Percentiles rank a stretch among this genome's conserved stretches.
These are phyloP conservation scores for Vanilla planifolia DNA, from an alignment of 106 monocot species.

Conservation along the genomic window DNA sequence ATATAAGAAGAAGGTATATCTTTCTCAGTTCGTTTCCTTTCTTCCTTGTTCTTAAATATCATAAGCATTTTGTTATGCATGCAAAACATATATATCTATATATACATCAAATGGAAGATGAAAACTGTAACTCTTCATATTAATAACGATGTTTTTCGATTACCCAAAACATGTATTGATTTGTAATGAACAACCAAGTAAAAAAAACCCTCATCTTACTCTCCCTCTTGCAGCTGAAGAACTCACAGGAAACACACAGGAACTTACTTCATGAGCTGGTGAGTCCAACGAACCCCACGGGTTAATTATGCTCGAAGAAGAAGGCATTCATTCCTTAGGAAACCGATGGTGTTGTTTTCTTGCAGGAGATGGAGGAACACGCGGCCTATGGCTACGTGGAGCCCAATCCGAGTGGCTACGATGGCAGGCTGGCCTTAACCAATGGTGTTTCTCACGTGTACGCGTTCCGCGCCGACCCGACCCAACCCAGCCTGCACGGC, in stretches of 20 bases:
- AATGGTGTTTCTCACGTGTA: slow-evolving; percentile 41
- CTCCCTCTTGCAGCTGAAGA: slow-evolving; percentile 41
- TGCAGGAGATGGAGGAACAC: slow-evolving; percentile 36
- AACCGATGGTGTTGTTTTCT: not conserved
- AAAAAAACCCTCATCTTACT: not conserved
- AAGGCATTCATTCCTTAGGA: too few relatives aligned
- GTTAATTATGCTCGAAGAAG: too few relatives aligned
- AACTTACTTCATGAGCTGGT: slow-evolving; percentile 55
- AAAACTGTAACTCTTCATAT: too few relatives aligned
- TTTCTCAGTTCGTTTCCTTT: too few relatives aligned
- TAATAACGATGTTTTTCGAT: too few relatives aligned
- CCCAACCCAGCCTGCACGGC: slow-evolving; percentile 73
- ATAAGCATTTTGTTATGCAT: not conserved
- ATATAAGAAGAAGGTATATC: slow-evolving; percentile 21
- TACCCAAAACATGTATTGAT: too few relatives aligned
- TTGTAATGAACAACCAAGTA: too few relatives aligned
- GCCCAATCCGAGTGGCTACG: slow-evolving; percentile 25
- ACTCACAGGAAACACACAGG: slow-evolving; percentile 54
- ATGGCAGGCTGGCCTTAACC: slow-evolving; percentile 29
- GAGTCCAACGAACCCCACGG: not conserved
- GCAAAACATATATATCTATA: too few relatives aligned
- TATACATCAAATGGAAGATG: too few relatives aligned
- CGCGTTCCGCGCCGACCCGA: slow-evolving; percentile 53
- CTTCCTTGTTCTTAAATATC: not conserved
- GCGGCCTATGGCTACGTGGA: slow-evolving; percentile 39